A percentile compares a stretch with the other conserved stretches of the same genome.
These are phyloP conservation scores for Thraustochytrium sp. DNA, from an alignment of 352 stramenopile genomes.

Conservation along the genomic window DNA sequence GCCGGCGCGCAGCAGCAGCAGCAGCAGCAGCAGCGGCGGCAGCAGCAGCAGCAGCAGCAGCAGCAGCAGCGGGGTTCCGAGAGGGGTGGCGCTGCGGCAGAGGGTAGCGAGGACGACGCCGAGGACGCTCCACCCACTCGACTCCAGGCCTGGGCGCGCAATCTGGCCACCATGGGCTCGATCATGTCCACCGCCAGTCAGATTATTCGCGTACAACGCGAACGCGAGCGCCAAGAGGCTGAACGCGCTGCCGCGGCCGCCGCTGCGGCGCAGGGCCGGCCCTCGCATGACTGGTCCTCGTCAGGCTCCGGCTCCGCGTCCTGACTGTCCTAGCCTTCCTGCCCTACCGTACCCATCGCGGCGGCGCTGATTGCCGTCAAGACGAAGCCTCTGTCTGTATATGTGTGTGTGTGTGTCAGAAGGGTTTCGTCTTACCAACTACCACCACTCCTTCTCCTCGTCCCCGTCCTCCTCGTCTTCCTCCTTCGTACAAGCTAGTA, in stretches of 20 bases:
- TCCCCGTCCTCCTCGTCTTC: too few relatives aligned
- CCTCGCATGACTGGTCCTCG: not conserved
- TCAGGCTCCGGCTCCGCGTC: too few relatives aligned
- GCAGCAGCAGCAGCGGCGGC: not conserved
- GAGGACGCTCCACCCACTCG: not conserved
- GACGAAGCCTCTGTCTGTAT: too few relatives aligned
- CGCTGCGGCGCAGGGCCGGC: not conserved
- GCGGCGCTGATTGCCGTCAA: too few relatives aligned
- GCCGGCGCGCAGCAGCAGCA: not conserved
- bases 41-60: not conserved
- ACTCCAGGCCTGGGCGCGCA: not conserved
- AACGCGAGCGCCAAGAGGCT: not conserved
- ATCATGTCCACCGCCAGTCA: slow-evolving; percentile 5
- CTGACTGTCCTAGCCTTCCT: too few relatives aligned
- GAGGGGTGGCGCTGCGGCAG: not conserved
- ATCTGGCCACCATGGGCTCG: not conserved
- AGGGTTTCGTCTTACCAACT: too few relatives aligned
- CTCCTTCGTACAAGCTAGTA: too few relatives aligned
- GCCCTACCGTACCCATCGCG: too few relatives aligned
- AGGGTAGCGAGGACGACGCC: not conserved
- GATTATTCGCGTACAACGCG: slow-evolving; percentile 12
- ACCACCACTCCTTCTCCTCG: too few relatives aligned
- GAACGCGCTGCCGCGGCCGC: not conserved
- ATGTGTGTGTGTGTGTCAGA: too few relatives aligned
- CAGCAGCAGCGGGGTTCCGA: not conserved